These are phyloP conservation scores for Hypomyces rosellus DNA, from an alignment of 2,329 filamentous ascomycete genomes.

Conservation along the genomic window DNA sequence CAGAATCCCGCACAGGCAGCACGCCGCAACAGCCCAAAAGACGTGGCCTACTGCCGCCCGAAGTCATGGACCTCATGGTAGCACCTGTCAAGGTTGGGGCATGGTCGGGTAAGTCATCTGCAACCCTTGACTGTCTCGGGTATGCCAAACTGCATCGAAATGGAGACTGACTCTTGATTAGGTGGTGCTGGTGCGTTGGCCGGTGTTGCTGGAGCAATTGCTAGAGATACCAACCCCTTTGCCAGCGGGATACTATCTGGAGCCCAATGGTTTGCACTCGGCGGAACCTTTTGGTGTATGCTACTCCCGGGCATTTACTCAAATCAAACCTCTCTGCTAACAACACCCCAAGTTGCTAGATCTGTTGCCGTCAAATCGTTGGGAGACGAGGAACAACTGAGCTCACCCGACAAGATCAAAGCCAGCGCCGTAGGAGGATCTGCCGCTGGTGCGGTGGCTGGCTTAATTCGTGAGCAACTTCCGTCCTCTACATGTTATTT, in stretches of 20 bases:
- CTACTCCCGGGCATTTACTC: constrained; percentile 9
- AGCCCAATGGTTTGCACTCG: constrained; percentile 75
- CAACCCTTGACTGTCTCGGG: not conserved
- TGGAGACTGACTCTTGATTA: constrained; percentile 22
- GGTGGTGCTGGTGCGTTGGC: constrained; percentile 56
- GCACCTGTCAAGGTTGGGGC: constrained; percentile 54
- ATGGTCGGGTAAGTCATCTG: constrained; percentile 42
- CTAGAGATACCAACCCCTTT: constrained; percentile 59
- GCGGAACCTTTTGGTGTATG: constrained; percentile 70
- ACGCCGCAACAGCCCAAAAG: constrained; percentile 18
- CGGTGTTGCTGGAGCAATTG: constrained; percentile 64
- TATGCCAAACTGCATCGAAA: not conserved
- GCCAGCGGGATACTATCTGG: constrained; percentile 68
- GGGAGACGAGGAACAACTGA: constrained; percentile 47
- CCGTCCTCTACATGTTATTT: not conserved
- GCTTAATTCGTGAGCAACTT: constrained; percentile 42
- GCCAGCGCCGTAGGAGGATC: constrained; percentile 67
- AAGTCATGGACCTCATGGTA: constrained; percentile 38
- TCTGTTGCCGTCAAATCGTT: constrained; percentile 40
- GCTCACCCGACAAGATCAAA: constrained; percentile 52
- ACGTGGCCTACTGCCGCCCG: constrained; percentile 35
- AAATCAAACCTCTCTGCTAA: constrained; percentile 9
- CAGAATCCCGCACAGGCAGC: not conserved
- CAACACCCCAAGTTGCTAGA: constrained; percentile 38
- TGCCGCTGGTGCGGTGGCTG: constrained; percentile 58